Base-by-base conservation (phyloP, 192 early-diverging fungal genomes). In the Spinellus fusiger region DNA sequence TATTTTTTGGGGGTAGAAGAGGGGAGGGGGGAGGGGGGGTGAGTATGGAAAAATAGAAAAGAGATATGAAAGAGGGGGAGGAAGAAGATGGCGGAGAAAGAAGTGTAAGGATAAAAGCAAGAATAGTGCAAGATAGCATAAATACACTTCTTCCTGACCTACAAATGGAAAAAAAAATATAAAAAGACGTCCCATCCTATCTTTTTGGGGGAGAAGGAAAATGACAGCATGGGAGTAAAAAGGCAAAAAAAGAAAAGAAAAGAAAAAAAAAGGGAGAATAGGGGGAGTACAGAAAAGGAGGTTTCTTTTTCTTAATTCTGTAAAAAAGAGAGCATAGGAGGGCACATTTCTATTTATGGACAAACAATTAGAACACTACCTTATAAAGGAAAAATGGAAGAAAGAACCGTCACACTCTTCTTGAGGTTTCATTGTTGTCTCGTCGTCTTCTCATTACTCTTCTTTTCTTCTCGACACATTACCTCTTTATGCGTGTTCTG, bases 401-500 rank as follows among this genome's bases (percentile, higher is more conserved):
- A 16, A 20, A 16, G 5, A 47, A 16, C 37, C 15, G 15, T 38
- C 6, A 38, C 15, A 38, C 15, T 20, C n/a, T 20, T 47, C n/a
- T 47, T 47, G 46, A 16, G 2, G 22, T 47, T 47, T 47, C 38
- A n/a, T 40, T 47, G 46, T 47, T 16, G n/a, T 47, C n/a, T 47
- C n/a, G 22, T 22, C 9, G 22, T 47, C 13, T 16, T 47, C n/a
- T n/a, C 27, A 50, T 52, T 28, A 28, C 26, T 52, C 25, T 23
- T 49, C 26, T 2, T 49, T 52, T 25, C 18, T 52, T 25, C 50
- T 40, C 18, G n/a, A 58, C 27, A 58, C 47, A 58, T 37, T 34
- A 38, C 40, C 28, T 58, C 27, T 58, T 29, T n/a, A n/a, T n/a
- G n/a, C n/a, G n/a, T n/a, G n/a, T n/a, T n/a, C n/a, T n/a, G n/a